Evolutionary conservation across 768 basidiomycete genomes (phyloP).

Genomic region (Mycena indigotica): DNA sequence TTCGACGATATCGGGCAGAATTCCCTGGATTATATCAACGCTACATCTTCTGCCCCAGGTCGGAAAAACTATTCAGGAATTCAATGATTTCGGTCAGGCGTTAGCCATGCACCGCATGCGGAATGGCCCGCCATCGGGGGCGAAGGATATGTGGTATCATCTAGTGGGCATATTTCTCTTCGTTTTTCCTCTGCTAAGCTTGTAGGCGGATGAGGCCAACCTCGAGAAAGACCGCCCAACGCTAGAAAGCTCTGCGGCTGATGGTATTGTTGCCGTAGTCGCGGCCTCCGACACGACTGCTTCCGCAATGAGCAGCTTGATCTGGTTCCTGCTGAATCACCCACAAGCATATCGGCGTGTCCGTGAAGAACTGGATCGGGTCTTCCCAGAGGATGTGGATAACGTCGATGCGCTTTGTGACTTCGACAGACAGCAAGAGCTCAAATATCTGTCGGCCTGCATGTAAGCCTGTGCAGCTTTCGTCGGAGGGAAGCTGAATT

Average conservation of each 20-base stretch:
- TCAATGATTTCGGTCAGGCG: constrained; percentile 11
- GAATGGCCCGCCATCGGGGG: neutral
- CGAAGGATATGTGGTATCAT: constrained; percentile 3
- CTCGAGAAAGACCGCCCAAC: constrained; percentile 24
- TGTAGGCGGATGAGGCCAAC: neutral
- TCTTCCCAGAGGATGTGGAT: constrained; percentile 19
- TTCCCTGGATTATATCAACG: constrained; percentile 11
- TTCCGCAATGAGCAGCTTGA: constrained; percentile 32
- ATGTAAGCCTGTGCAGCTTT: constrained; percentile 26
- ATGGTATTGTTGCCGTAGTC: constrained; percentile 42
- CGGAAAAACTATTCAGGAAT: constrained; percentile 3
- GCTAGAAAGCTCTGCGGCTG: constrained; percentile 36
- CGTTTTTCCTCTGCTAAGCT: neutral
- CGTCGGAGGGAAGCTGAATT: neutral
- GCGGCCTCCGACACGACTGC: constrained; percentile 45
- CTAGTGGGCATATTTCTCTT: neutral
- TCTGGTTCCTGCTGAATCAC: constrained; percentile 38
- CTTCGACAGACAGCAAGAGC: constrained; percentile 27
- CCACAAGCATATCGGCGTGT: constrained; percentile 36
- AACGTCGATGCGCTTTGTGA: constrained; percentile 27
- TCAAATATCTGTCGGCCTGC: constrained; percentile 38
- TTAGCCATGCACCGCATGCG: constrained; percentile 9
- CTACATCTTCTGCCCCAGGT: constrained; percentile 3
- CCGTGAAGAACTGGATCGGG: constrained; percentile 36
- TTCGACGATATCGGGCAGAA: constrained; percentile 4